Percentiles rank a stretch among this genome's conserved stretches.
These are phyloP conservation scores for Aeschynomene evenia DNA, from an alignment of 306 rosid genomes.

Conservation along the genomic window DNA sequence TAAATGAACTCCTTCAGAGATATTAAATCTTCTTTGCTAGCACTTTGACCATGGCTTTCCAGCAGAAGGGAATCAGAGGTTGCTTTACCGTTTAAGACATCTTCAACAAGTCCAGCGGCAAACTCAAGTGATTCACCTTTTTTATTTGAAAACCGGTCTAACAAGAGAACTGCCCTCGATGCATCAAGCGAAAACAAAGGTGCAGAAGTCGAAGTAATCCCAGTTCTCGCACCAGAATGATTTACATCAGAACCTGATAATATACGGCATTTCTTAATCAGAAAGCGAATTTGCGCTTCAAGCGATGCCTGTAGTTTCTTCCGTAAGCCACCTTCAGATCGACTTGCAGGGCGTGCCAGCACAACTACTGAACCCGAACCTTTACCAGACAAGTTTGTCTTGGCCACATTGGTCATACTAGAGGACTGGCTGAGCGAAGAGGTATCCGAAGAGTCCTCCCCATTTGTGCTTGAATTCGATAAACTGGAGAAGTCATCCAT, in stretches of 20 bases:
- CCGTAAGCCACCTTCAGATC: slow-evolving; percentile 75
- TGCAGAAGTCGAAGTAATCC: slow-evolving; percentile 50
- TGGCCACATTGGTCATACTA: slow-evolving; percentile 48
- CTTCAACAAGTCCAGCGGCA: slow-evolving; percentile 73
- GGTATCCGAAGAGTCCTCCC: slow-evolving; percentile 61
- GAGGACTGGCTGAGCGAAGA: slow-evolving; percentile 53
- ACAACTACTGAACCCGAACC: slow-evolving; percentile 83
- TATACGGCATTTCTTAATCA: slow-evolving; percentile 74
- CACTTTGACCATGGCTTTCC: slow-evolving; percentile 72
- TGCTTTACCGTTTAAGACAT: slow-evolving; percentile 74
- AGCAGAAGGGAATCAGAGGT: slow-evolving; percentile 86
- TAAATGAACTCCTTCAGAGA: slow-evolving; percentile 82
- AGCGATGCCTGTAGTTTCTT: slow-evolving; percentile 86
- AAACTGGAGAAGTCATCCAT: slow-evolving; percentile 69
- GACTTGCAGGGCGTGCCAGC: slow-evolving; percentile 82
- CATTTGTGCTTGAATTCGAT: slow-evolving; percentile 44
- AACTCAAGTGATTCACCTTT: slow-evolving; percentile 75
- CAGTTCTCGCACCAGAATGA: slow-evolving; percentile 66
- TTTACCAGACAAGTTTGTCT: slow-evolving; percentile 62
- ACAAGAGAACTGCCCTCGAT: slow-evolving; percentile 73
- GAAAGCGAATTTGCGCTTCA: slow-evolving; percentile 82
- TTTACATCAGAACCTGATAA: slow-evolving; percentile 67
- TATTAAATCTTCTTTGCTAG: slow-evolving; percentile 65
- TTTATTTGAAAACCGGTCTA: slow-evolving; percentile 59
- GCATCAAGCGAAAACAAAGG: slow-evolving; percentile 88